Percentiles rank a stretch among this genome's conserved stretches.
Conservation (phyloP, 2,329 filamentous ascomycete species). For the Chaetomium sp. region DNA sequence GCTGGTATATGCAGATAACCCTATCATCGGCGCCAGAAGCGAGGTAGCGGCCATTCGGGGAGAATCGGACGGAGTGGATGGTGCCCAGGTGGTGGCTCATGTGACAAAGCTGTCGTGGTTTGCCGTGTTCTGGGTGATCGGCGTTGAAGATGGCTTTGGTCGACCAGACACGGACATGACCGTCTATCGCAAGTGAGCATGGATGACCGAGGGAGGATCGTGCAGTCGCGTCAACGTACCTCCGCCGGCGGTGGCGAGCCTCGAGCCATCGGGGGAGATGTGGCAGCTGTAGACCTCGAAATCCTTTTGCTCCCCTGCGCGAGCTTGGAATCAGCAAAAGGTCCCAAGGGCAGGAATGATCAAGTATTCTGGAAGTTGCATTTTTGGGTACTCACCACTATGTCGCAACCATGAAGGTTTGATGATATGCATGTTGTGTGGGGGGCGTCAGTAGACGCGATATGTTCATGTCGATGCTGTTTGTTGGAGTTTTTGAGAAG, state of each 20-base stretch:
- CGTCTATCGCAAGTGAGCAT: slow-evolving; percentile 58
- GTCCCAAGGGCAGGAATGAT: not conserved
- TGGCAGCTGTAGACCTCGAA: slow-evolving; percentile 99
- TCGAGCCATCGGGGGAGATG: slow-evolving; percentile 89
- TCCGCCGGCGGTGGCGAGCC: slow-evolving; percentile 91
- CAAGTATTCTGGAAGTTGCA: not conserved
- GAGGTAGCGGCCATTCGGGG: slow-evolving; percentile 89
- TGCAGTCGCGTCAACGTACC: slow-evolving; percentile 54
- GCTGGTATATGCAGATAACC: slow-evolving; percentile 94
- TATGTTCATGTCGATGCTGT: slow-evolving; percentile 34
- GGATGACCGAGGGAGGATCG: not conserved
- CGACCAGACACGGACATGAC: slow-evolving; percentile 96
- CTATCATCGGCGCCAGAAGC: slow-evolving; percentile 98
- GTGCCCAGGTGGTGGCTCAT: slow-evolving; percentile 99
- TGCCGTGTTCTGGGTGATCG: slow-evolving; percentile 68
- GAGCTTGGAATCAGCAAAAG: slow-evolving; percentile 25
- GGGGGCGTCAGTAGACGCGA: slow-evolving; percentile 30
- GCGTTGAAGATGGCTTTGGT: slow-evolving; percentile 90
- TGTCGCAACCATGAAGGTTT: slow-evolving; percentile 96
- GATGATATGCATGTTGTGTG: slow-evolving; percentile 72
- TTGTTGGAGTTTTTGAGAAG: slow-evolving; percentile 11
- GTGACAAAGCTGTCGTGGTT: slow-evolving; percentile 90
- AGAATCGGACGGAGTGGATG: slow-evolving; percentile 96
- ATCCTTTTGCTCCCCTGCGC: slow-evolving; percentile 87
- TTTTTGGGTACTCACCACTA: slow-evolving; percentile 62